These are phyloP conservation scores for Cordia subcordata DNA, from an alignment of 257 asterid species.

Conservation along the genomic window DNA sequence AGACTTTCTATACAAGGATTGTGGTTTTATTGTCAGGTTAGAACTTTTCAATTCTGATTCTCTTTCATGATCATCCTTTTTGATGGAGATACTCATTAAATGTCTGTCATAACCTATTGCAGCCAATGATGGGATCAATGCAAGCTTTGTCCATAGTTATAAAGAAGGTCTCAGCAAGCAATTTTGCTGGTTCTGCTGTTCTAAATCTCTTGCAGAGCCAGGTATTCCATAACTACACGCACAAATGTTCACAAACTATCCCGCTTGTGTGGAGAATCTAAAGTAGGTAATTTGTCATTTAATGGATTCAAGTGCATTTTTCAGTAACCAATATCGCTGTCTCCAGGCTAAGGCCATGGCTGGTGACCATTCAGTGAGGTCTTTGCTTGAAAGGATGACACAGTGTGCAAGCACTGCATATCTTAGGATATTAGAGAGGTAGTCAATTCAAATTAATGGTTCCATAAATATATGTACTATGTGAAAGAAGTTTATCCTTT, in stretches of 20 bases:
- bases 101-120: constrained; percentile 21
- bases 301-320: constrained; percentile 4
- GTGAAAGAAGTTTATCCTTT: neutral
- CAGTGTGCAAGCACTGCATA: constrained; percentile 90
- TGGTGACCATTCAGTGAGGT: constrained; percentile 92
- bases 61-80: constrained; percentile 11
- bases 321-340: constrained; percentile 10
- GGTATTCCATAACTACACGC: constrained; percentile 28
- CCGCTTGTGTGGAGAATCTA: neutral
- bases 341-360: constrained; percentile 96
- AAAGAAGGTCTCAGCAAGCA: constrained; percentile 78
- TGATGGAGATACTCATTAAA: constrained; percentile 7
- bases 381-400: constrained; percentile 88
- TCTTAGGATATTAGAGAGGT: constrained; percentile 94
- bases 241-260: neutral
- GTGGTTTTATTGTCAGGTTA: constrained; percentile 99
- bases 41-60: constrained; percentile 12
- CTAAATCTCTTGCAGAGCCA: constrained; percentile 94
- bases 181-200: constrained; percentile 77
- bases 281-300: neutral
- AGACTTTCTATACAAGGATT: constrained; percentile 93
- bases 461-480: neutral
- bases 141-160: constrained; percentile 77
- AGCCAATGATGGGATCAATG: constrained; percentile 98
- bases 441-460: constrained; percentile 15